Conservation (phyloP, 139 green algal genomes). For the Eudorina sp. region DNA sequence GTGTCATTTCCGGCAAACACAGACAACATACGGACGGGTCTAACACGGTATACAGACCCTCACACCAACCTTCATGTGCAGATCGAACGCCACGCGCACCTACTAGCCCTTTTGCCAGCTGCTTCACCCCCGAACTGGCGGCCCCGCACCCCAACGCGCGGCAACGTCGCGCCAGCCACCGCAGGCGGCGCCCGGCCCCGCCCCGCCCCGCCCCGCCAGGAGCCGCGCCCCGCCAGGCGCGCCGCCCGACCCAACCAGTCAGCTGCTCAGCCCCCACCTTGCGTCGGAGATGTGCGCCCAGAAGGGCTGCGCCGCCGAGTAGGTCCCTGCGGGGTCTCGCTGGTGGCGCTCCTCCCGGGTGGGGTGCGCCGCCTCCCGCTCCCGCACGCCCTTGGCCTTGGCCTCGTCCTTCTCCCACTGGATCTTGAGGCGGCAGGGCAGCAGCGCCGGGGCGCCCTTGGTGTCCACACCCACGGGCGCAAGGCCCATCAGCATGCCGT, state of each 20-base stretch:
- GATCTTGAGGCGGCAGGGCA: conserved; percentile 66
- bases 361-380: conserved; percentile 49
- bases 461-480: conserved; percentile 65
- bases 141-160: no score
- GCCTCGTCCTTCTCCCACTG: conserved; percentile 50
- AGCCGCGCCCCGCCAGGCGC: no score
- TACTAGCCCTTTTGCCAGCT: no score
- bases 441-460: conserved; percentile 79
- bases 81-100: no score
- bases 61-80: not conserved
- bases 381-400: conserved; percentile 36
- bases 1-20: not conserved
- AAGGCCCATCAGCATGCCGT: conserved; percentile 56
- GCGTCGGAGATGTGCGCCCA: conserved; percentile 68
- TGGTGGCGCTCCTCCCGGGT: conserved; percentile 48
- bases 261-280: conserved; percentile 54
- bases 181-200: no score
- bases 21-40: not conserved
- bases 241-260: no score
- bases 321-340: conserved; percentile 69
- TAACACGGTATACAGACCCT: not conserved
- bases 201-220: no score
- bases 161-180: no score
- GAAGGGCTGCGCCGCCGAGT: conserved; percentile 78
- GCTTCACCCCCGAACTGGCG: no score